Evolutionary conservation across 2,329 filamentous ascomycete species (phyloP), one percentile per base, ranked within the genome.

Genomic region (Fusarium equiseti): DNA sequence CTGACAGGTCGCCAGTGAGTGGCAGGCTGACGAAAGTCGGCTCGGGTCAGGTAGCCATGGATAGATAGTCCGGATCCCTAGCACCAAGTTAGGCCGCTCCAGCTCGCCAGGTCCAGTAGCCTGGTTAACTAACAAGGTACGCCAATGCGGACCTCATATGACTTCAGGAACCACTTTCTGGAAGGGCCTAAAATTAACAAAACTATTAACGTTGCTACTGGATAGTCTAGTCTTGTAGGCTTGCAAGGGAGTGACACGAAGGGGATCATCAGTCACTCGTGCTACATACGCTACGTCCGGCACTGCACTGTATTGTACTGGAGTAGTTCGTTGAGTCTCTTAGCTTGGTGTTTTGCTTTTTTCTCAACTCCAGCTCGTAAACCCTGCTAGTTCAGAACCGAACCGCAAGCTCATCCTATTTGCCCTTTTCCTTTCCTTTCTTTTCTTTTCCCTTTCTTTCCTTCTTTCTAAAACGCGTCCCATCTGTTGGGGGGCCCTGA

Each of bases 161-260:
- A n/a, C 24, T 52, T 24, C 24, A 40, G 15, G 50, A 59, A 27
- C 51, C 31, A 45, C 40, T 65, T 65, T 64, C 56, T 8, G 52
- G 49, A 44, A 43, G 29, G 44, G 24, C 32, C 43, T 57, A 46
- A 61, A 55, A 63, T 60, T 56, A 29, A 40, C 48, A 26, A 59
- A 55, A 53, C 35, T n/a, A 53, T 53, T 29, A 27, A 53, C 50
- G 50, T 54, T 54, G 66, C 51, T 46, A 52, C 52, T 40, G 40
- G 35, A 9, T 59, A 27, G 24, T 43, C 35, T 53, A 53, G 35
- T 52, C 18, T 24, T 32, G 5, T 52, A 15, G 24, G 31, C 24
- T 57, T 50, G n/a, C 27, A 51, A 52, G 59, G 64, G 59, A 58
- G 49, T 49, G 59, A 68, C 64, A 51, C 50, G 44, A 59, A 43